Percentiles rank a stretch among this genome's conserved stretches.
These are phyloP conservation scores for Linnemannia exigua DNA, from an alignment of 192 early-diverging fungal species.

Conservation along the genomic window DNA sequence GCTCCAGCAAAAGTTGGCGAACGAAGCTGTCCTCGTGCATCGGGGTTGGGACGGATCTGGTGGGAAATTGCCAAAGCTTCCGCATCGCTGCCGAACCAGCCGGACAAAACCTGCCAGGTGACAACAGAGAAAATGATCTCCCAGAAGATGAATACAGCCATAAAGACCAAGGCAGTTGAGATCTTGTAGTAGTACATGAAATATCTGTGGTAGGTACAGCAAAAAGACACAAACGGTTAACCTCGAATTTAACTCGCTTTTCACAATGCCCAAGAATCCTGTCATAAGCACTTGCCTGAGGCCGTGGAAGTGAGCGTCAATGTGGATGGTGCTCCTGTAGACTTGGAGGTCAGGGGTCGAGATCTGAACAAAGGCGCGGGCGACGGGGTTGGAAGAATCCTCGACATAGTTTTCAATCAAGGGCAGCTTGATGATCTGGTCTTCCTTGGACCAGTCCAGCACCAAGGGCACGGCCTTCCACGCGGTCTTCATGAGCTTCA, in stretches of 20 bases:
- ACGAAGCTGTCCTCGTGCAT: slow-evolving; percentile 28
- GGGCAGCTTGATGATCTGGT: slow-evolving; percentile 53
- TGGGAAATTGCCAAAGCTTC: slow-evolving; percentile 49
- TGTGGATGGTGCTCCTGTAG: slow-evolving; percentile 63
- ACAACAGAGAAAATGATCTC: slow-evolving; percentile 64
- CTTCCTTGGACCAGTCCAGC: slow-evolving; percentile 58
- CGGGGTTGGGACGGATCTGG: slow-evolving; percentile 19
- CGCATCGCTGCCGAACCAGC: slow-evolving; percentile 53
- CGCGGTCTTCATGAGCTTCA: slow-evolving; percentile 56
- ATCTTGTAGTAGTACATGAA: slow-evolving; percentile 68
- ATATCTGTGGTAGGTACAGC: slow-evolving; percentile 39
- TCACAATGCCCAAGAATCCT: too few species aligned
- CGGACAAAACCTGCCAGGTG: slow-evolving; percentile 62
- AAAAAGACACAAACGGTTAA: neutral
- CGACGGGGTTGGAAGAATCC: slow-evolving; percentile 56
- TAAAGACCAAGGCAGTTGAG: slow-evolving; percentile 62
- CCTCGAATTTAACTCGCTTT: neutral
- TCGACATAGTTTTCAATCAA: slow-evolving; percentile 62
- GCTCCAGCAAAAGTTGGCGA: slow-evolving; percentile 15
- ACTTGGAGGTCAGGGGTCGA: slow-evolving; percentile 62
- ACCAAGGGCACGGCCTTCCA: slow-evolving; percentile 61
- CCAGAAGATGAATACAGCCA: slow-evolving; percentile 58
- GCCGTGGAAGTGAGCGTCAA: slow-evolving; percentile 70
- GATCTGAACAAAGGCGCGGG: slow-evolving; percentile 59
- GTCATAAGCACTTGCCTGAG: slow-evolving; percentile 56